Percentiles rank a stretch among this genome's conserved stretches.
Evolutionary conservation across 2,329 filamentous ascomycete species (phyloP).

Genomic region (Calonectria hongkongensis): DNA sequence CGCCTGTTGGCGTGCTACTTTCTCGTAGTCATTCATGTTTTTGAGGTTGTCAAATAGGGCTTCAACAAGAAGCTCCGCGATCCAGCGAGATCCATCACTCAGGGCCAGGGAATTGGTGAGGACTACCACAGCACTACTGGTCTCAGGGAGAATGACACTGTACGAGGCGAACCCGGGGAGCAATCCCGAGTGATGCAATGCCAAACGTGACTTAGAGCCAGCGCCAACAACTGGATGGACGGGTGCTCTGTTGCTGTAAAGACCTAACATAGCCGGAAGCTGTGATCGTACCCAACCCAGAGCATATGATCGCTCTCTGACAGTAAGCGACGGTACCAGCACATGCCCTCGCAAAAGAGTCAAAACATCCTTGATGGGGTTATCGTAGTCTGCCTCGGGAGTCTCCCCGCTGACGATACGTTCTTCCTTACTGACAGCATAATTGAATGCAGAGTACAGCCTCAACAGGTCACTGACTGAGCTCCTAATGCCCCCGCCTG

Average conservation of each 20-base stretch:
- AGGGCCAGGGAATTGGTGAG: constrained; percentile 6
- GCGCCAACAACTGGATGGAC: neutral
- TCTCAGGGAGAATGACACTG: neutral
- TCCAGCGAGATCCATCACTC: neutral
- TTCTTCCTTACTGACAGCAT: neutral
- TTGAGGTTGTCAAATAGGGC: neutral
- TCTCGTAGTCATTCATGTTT: neutral
- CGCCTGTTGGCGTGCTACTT: neutral
- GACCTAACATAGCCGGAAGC: neutral
- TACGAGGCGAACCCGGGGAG: neutral
- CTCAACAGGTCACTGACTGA: constrained; percentile 1
- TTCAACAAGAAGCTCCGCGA: constrained; percentile 3
- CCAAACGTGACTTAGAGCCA: neutral
- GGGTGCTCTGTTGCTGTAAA: neutral
- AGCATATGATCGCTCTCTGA: neutral
- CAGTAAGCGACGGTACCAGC: neutral
- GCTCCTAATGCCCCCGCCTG: neutral
- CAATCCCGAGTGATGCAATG: neutral
- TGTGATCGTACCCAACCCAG: neutral
- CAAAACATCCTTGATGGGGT: neutral
- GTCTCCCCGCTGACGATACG: no score
- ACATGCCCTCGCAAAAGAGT: neutral
- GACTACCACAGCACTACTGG: neutral
- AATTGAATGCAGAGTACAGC: constrained; percentile 6
- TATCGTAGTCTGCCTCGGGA: neutral